A percentile compares a stretch with the other conserved stretches of the same genome.
phyloP scores from a whole-genome alignment of 1,284 basidiomycete species.

The Naganishia liquefaciens region DNA sequence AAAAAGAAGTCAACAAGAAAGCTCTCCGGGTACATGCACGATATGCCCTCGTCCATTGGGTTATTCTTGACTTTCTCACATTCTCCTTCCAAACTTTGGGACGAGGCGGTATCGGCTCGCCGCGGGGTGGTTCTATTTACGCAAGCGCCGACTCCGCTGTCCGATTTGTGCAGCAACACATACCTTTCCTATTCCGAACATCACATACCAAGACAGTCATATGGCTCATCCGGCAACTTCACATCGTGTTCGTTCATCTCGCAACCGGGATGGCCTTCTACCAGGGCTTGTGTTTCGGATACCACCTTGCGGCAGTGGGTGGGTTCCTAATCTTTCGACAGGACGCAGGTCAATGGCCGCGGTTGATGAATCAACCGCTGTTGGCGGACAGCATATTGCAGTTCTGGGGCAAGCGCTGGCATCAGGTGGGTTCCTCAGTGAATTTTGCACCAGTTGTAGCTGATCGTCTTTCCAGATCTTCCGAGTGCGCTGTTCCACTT shows the following conservation, averaged over 20 bases:
- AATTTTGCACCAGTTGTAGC: neutral
- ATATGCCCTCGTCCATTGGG: conserved; percentile 16
- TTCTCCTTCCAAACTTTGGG: conserved; percentile 26
- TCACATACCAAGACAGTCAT: conserved; percentile 21
- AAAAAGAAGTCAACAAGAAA: neutral
- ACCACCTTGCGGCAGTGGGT: conserved; percentile 42
- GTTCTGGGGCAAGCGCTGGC: conserved; percentile 53
- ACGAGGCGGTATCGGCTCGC: neutral
- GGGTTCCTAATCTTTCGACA: conserved; percentile 39
- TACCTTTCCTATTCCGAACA: conserved; percentile 19
- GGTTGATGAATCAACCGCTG: conserved; percentile 47
- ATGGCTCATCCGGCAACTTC: conserved; percentile 42
- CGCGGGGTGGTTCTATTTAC: conserved; percentile 19
- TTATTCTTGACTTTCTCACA: conserved; percentile 14
- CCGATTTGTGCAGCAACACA: neutral
- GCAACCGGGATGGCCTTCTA: conserved; percentile 37
- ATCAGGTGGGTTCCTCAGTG: conserved; percentile 39
- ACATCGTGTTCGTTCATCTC: conserved; percentile 39
- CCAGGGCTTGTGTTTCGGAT: conserved; percentile 42
- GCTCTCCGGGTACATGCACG: conserved; percentile 1
- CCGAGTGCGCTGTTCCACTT: conserved; percentile 40
- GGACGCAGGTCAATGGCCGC: conserved; percentile 47
- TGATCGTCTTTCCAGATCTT: conserved; percentile 36
- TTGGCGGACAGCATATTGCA: conserved; percentile 47
- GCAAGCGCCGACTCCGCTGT: conserved; percentile 2